These are phyloP conservation scores for Crucihimalaya himalaica DNA, from an alignment of 345 rosid species.

Conservation along the genomic window DNA sequence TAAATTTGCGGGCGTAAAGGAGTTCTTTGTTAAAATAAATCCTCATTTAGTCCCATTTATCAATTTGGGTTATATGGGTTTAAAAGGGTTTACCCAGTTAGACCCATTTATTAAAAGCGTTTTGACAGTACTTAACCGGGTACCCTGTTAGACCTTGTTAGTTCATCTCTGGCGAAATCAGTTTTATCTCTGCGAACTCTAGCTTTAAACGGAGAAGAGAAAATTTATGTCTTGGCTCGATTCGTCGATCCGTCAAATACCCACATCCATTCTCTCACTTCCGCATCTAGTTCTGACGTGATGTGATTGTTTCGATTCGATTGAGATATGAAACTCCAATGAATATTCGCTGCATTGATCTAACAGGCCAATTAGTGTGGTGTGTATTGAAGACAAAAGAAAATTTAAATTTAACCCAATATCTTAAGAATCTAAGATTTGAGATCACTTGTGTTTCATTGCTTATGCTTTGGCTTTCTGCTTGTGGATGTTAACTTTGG, in stretches of 20 bases:
- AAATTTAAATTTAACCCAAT: background rate
- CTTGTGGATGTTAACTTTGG: constrained; percentile 9
- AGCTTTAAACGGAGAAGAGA: too few species aligned
- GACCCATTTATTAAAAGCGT: too few species aligned
- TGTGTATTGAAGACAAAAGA: background rate
- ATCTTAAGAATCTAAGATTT: background rate
- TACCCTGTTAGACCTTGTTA: too few species aligned
- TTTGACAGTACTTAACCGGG: too few species aligned
- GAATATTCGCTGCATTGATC: background rate
- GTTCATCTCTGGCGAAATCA: too few species aligned
- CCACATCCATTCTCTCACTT: constrained; percentile 75
- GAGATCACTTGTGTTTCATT: background rate
- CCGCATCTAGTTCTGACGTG: constrained; percentile 51
- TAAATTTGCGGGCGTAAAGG: too few species aligned
- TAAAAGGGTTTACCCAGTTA: too few species aligned
- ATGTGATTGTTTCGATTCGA: constrained; percentile 11
- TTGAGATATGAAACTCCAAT: background rate
- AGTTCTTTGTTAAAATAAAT: too few species aligned
- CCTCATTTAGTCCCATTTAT: too few species aligned
- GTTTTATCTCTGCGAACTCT: too few species aligned
- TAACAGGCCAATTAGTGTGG: background rate
- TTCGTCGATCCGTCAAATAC: constrained; percentile 50
- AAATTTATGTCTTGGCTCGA: constrained; percentile 66
- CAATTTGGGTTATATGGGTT: too few species aligned
- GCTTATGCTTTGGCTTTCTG: constrained; percentile 5